phyloP scores from a whole-genome alignment of 2,329 filamentous ascomycete genomes.

The Phialocephala sp. region DNA sequence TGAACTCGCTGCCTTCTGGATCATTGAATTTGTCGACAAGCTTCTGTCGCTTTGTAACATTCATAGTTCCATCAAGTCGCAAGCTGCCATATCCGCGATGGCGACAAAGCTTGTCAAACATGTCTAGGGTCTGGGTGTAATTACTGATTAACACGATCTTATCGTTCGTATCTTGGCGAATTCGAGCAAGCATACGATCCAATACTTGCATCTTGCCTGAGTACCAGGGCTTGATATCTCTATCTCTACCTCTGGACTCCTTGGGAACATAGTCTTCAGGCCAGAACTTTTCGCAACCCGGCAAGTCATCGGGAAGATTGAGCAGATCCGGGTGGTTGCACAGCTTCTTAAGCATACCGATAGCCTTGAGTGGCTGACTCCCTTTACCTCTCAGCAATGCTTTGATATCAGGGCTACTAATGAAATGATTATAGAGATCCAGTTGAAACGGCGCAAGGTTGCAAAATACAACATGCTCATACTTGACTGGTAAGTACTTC shows the following conservation, averaged over 20 bases:
- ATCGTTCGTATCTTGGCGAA: conserved; percentile 95
- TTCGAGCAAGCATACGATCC: conserved; percentile 96
- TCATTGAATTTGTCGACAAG: conserved; percentile 98
- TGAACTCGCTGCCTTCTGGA: conserved; percentile 84
- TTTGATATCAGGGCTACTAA: conserved; percentile 93
- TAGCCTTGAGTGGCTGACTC: conserved; percentile 94
- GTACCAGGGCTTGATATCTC: conserved; percentile 93
- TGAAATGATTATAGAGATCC: conserved; percentile 95
- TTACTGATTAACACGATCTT: conserved; percentile 99
- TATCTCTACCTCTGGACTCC: conserved; percentile 84
- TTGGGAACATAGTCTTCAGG: conserved; percentile 90
- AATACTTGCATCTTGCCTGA: conserved; percentile 98
- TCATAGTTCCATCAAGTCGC: conserved; percentile 96
- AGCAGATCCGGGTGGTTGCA: conserved; percentile 98
- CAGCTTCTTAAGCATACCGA: conserved; percentile 95
- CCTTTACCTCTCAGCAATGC: conserved; percentile 90
- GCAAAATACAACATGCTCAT: conserved; percentile 99
- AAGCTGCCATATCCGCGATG: conserved; percentile 83
- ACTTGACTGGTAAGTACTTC: conserved; percentile 97
- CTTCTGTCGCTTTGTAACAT: conserved; percentile 95
- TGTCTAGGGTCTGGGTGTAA: conserved; percentile 93
- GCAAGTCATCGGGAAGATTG: conserved; percentile 80
- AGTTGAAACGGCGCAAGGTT: conserved; percentile 91
- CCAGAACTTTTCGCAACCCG: conserved; percentile 81
- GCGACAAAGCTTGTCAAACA: conserved; percentile 91